Evolutionary conservation across 2,329 filamentous ascomycete species (phyloP), one percentile per base, ranked within the genome.

Genomic region (Exserohilum turcica): DNA sequence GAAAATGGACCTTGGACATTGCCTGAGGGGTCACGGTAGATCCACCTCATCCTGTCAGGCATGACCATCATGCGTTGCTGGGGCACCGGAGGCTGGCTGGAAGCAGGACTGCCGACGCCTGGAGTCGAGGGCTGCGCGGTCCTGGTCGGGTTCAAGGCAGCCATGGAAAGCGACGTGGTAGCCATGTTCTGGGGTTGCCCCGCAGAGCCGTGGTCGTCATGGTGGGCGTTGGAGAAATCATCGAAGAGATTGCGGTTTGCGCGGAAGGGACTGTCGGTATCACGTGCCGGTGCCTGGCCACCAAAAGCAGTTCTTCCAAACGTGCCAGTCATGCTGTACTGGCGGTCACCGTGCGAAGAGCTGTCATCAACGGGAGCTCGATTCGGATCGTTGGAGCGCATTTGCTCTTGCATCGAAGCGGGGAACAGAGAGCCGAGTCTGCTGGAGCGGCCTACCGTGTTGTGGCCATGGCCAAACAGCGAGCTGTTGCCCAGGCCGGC

Each of bases 11-110:
- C 94, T 71, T 99, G 94, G 5, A 91, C 88, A 57, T 91, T 89
- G 18, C 92, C 92, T 71, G 96, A 91, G 5, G 94, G 94, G 71
- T 99, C 94, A 46, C 95, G 87, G 72, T 99, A 99, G 15, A 97
- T 93, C 94, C 94, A 99, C 66, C 93, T 84, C 92, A 99, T 99
- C 12, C 95, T 84, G 74, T 99, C 94, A 2, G 94, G 94, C 94
- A 99, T 97, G 5, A 99, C 93, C 92, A 99, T 97, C 38, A 89
- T 92, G 13, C 91, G 87, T 59, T 89, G 85, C 67, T 90, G 88
- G 24, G 84, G 78, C 42, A 84, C 77, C 24, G 87, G 86, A 43
- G 91, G 83, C 60, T 92, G 88, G 43, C 84, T 84, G 5, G 86
- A 79, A n/a, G 85, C 81, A 12, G 85, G 77, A 58, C 77, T 80